Conservation (phyloP, 257 asterid genomes). For the Orobanche coerulescens region DNA sequence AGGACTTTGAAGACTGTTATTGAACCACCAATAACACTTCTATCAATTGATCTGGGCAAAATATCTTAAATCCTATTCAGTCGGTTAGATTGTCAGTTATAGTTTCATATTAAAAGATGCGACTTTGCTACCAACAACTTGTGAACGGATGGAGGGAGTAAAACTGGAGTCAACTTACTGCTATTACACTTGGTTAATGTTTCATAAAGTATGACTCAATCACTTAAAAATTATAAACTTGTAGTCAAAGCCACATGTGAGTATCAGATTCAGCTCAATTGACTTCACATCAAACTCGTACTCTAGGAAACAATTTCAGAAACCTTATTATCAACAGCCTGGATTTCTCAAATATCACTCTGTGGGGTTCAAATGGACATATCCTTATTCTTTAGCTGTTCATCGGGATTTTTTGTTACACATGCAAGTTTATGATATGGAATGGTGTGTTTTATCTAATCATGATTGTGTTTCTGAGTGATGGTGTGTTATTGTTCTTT, state of each 20-base stretch:
- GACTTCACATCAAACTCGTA: not conserved
- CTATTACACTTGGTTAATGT: not conserved
- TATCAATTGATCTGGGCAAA: not conserved
- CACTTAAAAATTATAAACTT: not conserved
- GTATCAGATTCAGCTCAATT: not conserved
- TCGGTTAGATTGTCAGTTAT: constrained; percentile 1
- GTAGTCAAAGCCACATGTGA: not conserved
- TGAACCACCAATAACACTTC: not conserved
- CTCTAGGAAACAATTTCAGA: not conserved
- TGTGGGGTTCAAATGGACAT: not conserved
- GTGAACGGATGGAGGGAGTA: not conserved
- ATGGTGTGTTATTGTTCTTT: constrained; percentile 18
- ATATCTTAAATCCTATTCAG: not conserved
- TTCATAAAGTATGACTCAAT: not conserved
- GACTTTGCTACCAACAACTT: not conserved
- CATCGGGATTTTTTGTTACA: not conserved
- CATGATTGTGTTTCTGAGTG: not conserved
- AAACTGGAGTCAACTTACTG: not conserved
- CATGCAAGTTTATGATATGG: not conserved
- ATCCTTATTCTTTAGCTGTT: not conserved
- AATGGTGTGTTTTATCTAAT: no score
- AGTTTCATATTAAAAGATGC: not conserved
- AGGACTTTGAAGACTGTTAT: not conserved
- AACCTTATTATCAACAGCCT: no score
- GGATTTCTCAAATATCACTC: not conserved